Percentiles rank a stretch among this genome's conserved stretches.
Conservation (phyloP, 371 early-diverging fungal genomes). For the Haplosporangium sp. region DNA sequence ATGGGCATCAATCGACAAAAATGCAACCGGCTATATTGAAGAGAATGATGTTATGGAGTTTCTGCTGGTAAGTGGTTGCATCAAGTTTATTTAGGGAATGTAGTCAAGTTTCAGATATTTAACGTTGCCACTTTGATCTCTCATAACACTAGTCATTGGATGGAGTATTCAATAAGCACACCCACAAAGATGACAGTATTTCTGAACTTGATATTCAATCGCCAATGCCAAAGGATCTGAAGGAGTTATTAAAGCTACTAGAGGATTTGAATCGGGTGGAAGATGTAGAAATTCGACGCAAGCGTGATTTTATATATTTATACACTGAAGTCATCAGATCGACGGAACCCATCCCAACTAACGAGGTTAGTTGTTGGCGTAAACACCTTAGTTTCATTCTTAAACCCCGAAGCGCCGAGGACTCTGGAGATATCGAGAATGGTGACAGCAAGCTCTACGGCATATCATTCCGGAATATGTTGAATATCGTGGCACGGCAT, state of each 20-base stretch:
- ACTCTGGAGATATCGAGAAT: slow-evolving; percentile 36
- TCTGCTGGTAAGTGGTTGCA: slow-evolving; percentile 51
- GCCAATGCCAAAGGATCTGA: slow-evolving; percentile 13
- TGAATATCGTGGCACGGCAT: slow-evolving; percentile 67
- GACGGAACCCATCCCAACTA: slow-evolving; percentile 44
- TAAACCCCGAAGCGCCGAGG: slow-evolving; percentile 4
- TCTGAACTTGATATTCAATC: too few relatives aligned
- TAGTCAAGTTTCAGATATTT: slow-evolving; percentile 10
- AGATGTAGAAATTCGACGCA: slow-evolving; percentile 6
- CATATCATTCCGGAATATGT: slow-evolving; percentile 70
- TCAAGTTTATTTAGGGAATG: slow-evolving; percentile 12
- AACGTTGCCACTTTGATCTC: neutral
- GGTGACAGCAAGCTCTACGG: slow-evolving; percentile 7
- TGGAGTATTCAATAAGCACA: slow-evolving; percentile 39
- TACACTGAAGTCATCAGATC: slow-evolving; percentile 49
- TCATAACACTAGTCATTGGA: slow-evolving; percentile 25
- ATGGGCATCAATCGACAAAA: slow-evolving; percentile 69
- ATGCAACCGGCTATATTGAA: slow-evolving; percentile 66
- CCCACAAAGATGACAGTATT: slow-evolving; percentile 4
- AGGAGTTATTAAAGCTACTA: slow-evolving; percentile 26
- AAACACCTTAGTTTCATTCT: slow-evolving; percentile 19
- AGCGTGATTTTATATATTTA: slow-evolving; percentile 46
- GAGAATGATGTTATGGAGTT: slow-evolving; percentile 63
- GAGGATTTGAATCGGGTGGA: too few relatives aligned
- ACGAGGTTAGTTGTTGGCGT: slow-evolving; percentile 12